Base-by-base conservation (phyloP, 192 early-diverging fungal genomes). In the Spizellomyces sp. region DNA sequence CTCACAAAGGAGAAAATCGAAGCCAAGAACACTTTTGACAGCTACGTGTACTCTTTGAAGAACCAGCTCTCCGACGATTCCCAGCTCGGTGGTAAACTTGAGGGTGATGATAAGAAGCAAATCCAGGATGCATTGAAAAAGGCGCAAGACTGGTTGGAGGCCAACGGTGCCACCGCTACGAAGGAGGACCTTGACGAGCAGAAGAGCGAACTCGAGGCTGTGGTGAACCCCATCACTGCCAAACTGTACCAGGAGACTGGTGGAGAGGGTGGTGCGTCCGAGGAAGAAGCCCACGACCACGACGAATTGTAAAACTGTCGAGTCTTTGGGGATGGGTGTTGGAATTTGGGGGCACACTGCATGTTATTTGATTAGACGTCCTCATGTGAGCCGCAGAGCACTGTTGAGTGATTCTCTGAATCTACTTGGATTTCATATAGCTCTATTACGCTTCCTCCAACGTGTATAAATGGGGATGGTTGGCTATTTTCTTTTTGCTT, bases 181-280 rank as follows among this genome's bases (percentile, higher is more conserved):
- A 96, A 96, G 89, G 96, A 99, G 79, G 96, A 99, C 81, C 88
- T 96, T 84, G 95, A 98, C 66, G 95, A 96, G 84, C 93, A 94
- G 86, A 93, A 93, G 81, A 86, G 90, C 76, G 95, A 96, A 81
- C 80, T 99, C 70, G 95, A 99, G 85, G 86, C 90, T 36, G 77
- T 96, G 64, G 92, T 98, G 58, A 96, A 96, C 87, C 95, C 95
- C 65, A 95, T 99, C 78, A 91, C 92, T 59, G 80, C 89, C 82
- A 98, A 97, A 87, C 83, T 97, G 42, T 96, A 98, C 78, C 82
- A 80, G 45, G 64, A 69, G 66, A 81, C 80, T 54, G 88, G 81
- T 66, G 78, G 81, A 48, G 84, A 78, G 58, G 86, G 84, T 76
- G 78, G 80, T 60, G 67, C 62, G 12, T 78, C 54, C 48, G 66